These are phyloP conservation scores for Ustilago xerochloae DNA, from an alignment of 1,284 basidiomycete genomes.

Conservation along the genomic window DNA sequence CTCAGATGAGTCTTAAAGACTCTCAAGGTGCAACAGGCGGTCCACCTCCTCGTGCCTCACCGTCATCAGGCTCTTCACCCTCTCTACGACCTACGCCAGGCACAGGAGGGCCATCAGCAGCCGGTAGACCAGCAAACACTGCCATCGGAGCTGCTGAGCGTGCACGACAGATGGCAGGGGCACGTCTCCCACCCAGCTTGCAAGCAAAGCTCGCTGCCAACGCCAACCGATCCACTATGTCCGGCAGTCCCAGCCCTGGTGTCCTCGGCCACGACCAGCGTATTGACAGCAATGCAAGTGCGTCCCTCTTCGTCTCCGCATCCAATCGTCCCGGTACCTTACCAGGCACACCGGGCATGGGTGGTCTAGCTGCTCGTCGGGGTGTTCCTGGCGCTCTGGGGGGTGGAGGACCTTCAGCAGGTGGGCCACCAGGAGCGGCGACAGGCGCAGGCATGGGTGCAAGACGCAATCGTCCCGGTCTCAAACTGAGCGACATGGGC, in stretches of 20 bases:
- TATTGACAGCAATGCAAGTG: constrained; percentile 55
- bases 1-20: constrained; percentile 43
- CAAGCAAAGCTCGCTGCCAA: constrained; percentile 89
- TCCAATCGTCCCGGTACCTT: constrained; percentile 21
- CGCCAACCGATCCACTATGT: constrained; percentile 40
- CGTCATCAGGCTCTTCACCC: constrained; percentile 3
- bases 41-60: constrained; percentile 22
- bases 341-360: constrained; percentile 42
- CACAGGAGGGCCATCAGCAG: constrained; percentile 18
- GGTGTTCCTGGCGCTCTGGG: constrained; percentile 70
- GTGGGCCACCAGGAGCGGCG: constrained; percentile 15
- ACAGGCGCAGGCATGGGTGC: constrained; percentile 33
- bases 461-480: constrained; percentile 43
- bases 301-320: constrained; percentile 46
- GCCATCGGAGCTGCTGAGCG: constrained; percentile 54
- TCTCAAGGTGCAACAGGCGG: constrained; percentile 38
- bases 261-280: constrained; percentile 56
- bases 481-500: constrained; percentile 62
- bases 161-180: constrained; percentile 57
- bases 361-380: constrained; percentile 44
- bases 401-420: constrained; percentile 71
- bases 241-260: constrained; percentile 11
- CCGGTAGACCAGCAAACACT: constrained; percentile 25
- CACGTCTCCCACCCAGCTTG: constrained; percentile 77
- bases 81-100: constrained; percentile 16